Conservation (phyloP, 306 rosid species). For the Lupinus albus region DNA sequence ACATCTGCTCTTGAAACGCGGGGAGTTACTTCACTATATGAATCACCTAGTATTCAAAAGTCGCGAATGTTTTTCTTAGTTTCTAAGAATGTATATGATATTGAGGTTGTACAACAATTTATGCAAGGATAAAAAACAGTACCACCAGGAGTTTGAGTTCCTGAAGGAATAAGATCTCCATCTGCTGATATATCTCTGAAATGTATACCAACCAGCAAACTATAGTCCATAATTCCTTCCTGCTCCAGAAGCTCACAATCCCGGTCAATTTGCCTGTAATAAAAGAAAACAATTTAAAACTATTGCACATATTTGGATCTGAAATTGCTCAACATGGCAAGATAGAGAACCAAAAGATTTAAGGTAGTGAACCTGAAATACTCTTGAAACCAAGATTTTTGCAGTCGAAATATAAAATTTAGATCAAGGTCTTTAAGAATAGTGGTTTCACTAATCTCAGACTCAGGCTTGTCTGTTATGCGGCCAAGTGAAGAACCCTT, state of each 20-base stretch:
- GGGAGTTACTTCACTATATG: constrained; percentile 53
- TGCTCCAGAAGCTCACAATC: constrained; percentile 89
- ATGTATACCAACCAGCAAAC: constrained; percentile 83
- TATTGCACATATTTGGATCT: neutral
- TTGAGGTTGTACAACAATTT: neutral
- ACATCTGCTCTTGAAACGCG: constrained; percentile 65
- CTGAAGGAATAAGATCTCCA: constrained; percentile 67
- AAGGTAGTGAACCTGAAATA: constrained; percentile 60
- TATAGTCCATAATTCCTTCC: constrained; percentile 88
- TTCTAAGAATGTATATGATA: too few species aligned
- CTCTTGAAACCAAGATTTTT: constrained; percentile 73
- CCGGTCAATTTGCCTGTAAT: constrained; percentile 71
- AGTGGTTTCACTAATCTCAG: constrained; percentile 72
- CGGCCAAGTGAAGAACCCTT: constrained; percentile 83
- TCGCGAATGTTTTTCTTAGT: neutral
- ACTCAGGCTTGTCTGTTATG: constrained; percentile 63
- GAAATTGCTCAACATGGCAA: neutral
- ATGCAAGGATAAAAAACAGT: constrained; percentile 18
- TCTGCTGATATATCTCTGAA: constrained; percentile 66
- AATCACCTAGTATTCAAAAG: constrained; percentile 46
- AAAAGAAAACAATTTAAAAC: neutral
- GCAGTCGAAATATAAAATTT: constrained; percentile 69
- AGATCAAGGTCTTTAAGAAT: constrained; percentile 87
- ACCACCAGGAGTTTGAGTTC: constrained; percentile 62
- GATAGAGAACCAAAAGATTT: neutral